These are phyloP conservation scores for Annona squamosa DNA, from an alignment of 164 flowering plant species.

Conservation along the genomic window DNA sequence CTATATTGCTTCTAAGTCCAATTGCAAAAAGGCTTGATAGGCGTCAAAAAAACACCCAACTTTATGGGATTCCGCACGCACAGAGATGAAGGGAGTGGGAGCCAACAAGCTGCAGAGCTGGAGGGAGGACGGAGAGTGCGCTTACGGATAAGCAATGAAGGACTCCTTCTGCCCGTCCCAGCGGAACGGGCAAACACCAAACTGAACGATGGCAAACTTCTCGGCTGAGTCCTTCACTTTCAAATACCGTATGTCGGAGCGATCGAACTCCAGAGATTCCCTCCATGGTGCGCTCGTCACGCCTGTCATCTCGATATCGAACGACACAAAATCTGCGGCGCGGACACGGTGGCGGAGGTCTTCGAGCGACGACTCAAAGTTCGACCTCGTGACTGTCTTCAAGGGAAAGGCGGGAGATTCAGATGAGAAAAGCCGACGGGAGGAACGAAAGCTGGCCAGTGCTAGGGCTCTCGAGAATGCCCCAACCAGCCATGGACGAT, in stretches of 20 bases:
- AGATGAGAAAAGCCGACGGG: slow-evolving; percentile 6
- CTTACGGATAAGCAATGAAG: slow-evolving; percentile 81
- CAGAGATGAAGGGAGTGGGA: too few relatives aligned
- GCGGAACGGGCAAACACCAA: slow-evolving; percentile 90
- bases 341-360: slow-evolving; percentile 47
- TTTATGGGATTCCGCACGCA: too few relatives aligned
- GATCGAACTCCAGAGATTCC: slow-evolving; percentile 71
- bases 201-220: slow-evolving; percentile 90
- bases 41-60: too few relatives aligned
- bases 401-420: slow-evolving; percentile 34
- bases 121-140: slow-evolving; percentile 6
- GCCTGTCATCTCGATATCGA: slow-evolving; percentile 96
- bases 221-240: slow-evolving; percentile 92
- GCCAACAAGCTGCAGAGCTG: too few relatives aligned
- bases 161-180: slow-evolving; percentile 54
- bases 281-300: slow-evolving; percentile 91
- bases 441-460: slow-evolving; percentile 8
- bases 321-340: slow-evolving; percentile 76
- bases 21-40: too few relatives aligned
- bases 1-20: too few relatives aligned
- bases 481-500: slow-evolving; percentile 17
- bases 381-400: slow-evolving; percentile 67
- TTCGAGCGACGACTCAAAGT: slow-evolving; percentile 58
- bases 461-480: slow-evolving; percentile 24
- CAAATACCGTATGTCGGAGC: slow-evolving; percentile 60